phyloP scores from a whole-genome alignment of 345 rosid genomes.

The Noccaea caerulescens region DNA sequence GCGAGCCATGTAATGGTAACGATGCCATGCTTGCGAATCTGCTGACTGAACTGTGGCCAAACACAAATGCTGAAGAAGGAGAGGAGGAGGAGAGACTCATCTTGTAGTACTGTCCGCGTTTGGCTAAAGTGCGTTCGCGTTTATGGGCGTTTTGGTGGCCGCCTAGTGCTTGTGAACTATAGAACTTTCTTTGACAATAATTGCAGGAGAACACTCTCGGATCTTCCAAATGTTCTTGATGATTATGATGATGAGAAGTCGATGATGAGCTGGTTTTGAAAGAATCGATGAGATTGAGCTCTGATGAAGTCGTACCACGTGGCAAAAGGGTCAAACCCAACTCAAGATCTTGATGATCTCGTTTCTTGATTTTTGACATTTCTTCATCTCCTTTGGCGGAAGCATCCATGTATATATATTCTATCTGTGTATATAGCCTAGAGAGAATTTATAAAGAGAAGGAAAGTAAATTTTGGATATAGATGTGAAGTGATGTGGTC shows the following conservation, averaged over 20 bases:
- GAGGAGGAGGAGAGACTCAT: conserved; percentile 35
- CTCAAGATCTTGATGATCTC: conserved; percentile 44
- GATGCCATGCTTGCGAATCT: conserved; percentile 70
- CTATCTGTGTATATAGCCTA: conserved; percentile 8
- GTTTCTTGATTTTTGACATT: conserved; percentile 29
- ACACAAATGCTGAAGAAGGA: conserved; percentile 47
- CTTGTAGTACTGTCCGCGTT: conserved; percentile 59
- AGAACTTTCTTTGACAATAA: conserved; percentile 89
- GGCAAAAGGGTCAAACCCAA: conserved; percentile 69
- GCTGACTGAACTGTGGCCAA: conserved; percentile 42
- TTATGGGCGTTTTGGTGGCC: conserved; percentile 98
- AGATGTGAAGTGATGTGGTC: conserved; percentile 41
- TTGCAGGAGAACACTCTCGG: conserved; percentile 81
- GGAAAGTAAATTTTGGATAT: conserved; percentile 23
- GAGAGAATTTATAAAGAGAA: conserved; percentile 28
- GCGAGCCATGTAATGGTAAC: conserved; percentile 70
- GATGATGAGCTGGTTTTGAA: conserved; percentile 41
- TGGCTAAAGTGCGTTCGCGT: conserved; percentile 85
- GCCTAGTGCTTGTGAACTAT: conserved; percentile 94
- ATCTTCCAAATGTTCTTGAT: conserved; percentile 48
- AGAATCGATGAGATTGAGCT: conserved; percentile 59
- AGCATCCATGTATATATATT: conserved; percentile 22
- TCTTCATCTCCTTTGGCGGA: conserved; percentile 28
- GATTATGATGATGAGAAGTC: conserved; percentile 29
- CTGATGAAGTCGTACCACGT: conserved; percentile 44